Conservation (phyloP, 805 yeast genomes). For the Saturnispora ahearnii region DNA sequence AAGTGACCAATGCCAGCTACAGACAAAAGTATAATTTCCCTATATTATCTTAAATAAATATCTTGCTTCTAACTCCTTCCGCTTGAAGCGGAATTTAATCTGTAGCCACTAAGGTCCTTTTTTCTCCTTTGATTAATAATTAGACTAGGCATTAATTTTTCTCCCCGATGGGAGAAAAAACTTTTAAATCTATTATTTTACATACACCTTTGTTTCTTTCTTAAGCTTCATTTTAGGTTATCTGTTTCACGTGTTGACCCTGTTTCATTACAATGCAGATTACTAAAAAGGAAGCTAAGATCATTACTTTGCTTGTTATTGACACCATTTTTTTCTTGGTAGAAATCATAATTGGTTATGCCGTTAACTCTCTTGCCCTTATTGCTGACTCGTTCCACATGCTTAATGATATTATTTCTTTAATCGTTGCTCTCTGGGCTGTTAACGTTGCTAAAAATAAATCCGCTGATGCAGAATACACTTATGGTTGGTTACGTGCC, state of each 20-base stretch:
- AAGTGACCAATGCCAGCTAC: too few species aligned
- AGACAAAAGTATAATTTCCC: too few species aligned
- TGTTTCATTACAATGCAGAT: conserved; percentile 12
- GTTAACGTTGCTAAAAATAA: conserved; percentile 78
- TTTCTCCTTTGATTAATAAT: too few species aligned
- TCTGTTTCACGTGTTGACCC: neutral
- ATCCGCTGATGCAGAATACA: conserved; percentile 79
- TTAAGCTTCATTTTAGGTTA: neutral
- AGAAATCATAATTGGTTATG: conserved; percentile 79
- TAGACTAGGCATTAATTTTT: too few species aligned
- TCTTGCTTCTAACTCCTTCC: too few species aligned
- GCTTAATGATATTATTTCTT: conserved; percentile 88
- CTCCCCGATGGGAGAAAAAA: too few species aligned
- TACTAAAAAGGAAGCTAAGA: conserved; percentile 54
- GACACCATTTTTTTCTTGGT: conserved; percentile 79
- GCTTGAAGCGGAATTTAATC: too few species aligned
- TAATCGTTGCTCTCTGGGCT: conserved; percentile 92
- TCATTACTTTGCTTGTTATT: conserved; percentile 57
- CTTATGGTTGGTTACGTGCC: conserved; percentile 98
- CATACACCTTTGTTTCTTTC: neutral
- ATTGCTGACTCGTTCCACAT: conserved; percentile 97
- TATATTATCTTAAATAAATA: too few species aligned
- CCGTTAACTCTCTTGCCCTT: conserved; percentile 88
- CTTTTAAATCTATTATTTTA: too few species aligned
- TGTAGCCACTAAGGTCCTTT: too few species aligned